Conservation (phyloP, 331 rosid genomes). For the Dryas integrifolia region DNA sequence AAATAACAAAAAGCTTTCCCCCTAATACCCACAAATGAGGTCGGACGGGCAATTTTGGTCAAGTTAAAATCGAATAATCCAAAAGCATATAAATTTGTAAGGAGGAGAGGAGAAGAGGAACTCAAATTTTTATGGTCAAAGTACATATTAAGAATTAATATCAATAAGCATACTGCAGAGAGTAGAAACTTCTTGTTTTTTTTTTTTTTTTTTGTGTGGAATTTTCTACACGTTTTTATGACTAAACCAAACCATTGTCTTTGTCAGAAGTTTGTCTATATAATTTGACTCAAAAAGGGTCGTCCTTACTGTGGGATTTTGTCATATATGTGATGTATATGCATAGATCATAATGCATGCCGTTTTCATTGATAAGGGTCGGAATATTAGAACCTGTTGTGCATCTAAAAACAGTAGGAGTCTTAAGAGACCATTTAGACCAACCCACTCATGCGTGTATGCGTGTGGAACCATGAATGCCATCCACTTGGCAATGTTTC, state of each 20-base stretch:
- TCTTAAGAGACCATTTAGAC: conserved; percentile 4
- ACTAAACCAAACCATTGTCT: neutral
- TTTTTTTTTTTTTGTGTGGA: neutral
- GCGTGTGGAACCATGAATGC: conserved; percentile 17
- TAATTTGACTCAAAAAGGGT: conserved; percentile 12
- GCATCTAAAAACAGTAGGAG: conserved; percentile 4
- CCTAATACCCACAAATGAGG: neutral
- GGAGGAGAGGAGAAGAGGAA: neutral
- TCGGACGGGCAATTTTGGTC: neutral
- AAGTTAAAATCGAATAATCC: neutral
- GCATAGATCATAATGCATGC: neutral
- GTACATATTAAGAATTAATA: neutral
- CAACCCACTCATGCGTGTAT: conserved; percentile 26
- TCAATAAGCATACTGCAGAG: too few relatives aligned
- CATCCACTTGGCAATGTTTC: conserved; percentile 36
- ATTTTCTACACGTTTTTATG: conserved; percentile 34
- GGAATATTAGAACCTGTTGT: neutral
- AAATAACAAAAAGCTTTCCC: neutral
- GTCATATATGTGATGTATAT: neutral
- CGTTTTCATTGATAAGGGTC: conserved; percentile 2
- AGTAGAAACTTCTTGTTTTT: too few relatives aligned
- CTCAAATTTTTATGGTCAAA: neutral
- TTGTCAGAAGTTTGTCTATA: neutral
- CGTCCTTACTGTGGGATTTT: conserved; percentile 27
- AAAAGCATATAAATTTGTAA: neutral